Evolutionary conservation across 2,329 filamentous ascomycete genomes (phyloP).

Genomic region (Aspergillus persii): DNA sequence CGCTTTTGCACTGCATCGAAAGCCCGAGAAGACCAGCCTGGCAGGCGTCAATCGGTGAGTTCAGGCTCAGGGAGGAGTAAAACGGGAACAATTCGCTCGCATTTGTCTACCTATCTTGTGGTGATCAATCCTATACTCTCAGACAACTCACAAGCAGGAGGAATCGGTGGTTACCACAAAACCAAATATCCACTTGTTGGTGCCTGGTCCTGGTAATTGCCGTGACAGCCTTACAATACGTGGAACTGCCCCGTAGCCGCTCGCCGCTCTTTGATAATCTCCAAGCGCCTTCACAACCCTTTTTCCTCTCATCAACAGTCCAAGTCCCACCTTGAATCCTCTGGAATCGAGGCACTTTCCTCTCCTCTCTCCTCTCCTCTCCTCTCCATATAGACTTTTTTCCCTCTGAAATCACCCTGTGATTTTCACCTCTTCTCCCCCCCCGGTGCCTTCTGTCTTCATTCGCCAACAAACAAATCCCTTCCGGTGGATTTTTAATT

Average conservation of each 20-base stretch:
- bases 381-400: slow-evolving; percentile 1
- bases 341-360: slow-evolving; percentile 10
- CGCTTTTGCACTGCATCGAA: slow-evolving; percentile 17
- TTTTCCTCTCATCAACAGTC: slow-evolving; percentile 6
- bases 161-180: too few species aligned
- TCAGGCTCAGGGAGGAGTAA: slow-evolving; percentile 11
- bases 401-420: slow-evolving; percentile 4
- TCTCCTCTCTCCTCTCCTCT: slow-evolving; percentile 10
- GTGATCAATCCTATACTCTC: too few species aligned
- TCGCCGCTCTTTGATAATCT: slow-evolving; percentile 11
- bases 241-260: neutral
- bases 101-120: neutral
- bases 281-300: slow-evolving; percentile 17
- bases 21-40: slow-evolving; percentile 15
- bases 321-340: slow-evolving; percentile 10
- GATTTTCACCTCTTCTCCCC: slow-evolving; percentile 11
- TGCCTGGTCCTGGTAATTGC: slow-evolving; percentile 20
- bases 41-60: neutral
- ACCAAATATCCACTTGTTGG: slow-evolving; percentile 7
- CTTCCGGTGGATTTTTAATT: neutral
- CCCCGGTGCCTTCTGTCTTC: slow-evolving; percentile 5
- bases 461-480: neutral
- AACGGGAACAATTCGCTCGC: slow-evolving; percentile 6
- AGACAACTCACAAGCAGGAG: too few species aligned
- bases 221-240: neutral